phyloP scores from a whole-genome alignment of 768 basidiomycete genomes.

The Dendrothele bispora region DNA sequence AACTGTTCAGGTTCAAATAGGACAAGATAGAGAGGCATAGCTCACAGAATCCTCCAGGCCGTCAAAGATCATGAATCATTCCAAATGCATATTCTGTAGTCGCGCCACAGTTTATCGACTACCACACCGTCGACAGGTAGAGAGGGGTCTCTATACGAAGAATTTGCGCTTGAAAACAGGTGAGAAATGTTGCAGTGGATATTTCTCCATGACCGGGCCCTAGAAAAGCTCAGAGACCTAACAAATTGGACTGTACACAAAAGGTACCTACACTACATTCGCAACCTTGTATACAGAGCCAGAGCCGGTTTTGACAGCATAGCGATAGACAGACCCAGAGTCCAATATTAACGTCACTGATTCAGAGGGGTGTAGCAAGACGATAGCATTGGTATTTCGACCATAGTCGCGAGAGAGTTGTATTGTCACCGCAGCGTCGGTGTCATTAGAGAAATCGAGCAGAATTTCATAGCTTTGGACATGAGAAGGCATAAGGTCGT shows the following conservation, averaged over 20 bases:
- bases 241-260: background rate
- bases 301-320: conserved; percentile 63
- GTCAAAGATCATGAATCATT: conserved; percentile 42
- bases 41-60: too few relatives aligned
- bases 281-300: conserved; percentile 44
- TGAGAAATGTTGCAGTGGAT: conserved; percentile 61
- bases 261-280: conserved; percentile 62
- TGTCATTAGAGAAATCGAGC: conserved; percentile 71
- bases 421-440: conserved; percentile 59
- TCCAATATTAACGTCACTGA: conserved; percentile 67
- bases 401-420: conserved; percentile 69
- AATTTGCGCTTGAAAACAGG: conserved; percentile 44
- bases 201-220: conserved; percentile 68
- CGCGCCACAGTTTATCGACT: conserved; percentile 67
- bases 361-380: conserved; percentile 62
- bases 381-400: conserved; percentile 48
- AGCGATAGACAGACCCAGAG: conserved; percentile 67
- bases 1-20: too few relatives aligned
- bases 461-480: conserved; percentile 63
- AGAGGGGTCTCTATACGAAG: conserved; percentile 32
- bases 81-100: conserved; percentile 66
- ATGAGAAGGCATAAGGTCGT: conserved; percentile 55
- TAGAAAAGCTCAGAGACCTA: conserved; percentile 21
- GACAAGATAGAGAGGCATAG: background rate
- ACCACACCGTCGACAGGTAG: conserved; percentile 52